A percentile compares a stretch with the other conserved stretches of the same genome.
Conservation (phyloP, 139 green algal species). For the Picochlorum sp. region DNA sequence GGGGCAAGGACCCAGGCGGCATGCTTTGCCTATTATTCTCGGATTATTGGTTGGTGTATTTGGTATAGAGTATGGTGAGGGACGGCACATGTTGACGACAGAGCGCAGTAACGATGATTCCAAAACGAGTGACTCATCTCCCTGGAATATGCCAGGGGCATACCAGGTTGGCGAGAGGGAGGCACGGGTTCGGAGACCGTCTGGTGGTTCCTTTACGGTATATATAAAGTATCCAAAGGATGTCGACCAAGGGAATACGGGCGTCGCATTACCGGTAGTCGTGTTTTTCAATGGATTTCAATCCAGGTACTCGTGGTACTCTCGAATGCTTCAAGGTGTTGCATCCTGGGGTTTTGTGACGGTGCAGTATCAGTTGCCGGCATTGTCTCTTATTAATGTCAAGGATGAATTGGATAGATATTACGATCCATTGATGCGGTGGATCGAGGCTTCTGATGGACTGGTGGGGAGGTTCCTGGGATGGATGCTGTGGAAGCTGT, state of each 20-base stretch:
- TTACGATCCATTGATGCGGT: not conserved
- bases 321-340: constrained; percentile 20
- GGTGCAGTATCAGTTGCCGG: constrained; percentile 40
- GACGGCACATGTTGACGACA: no score
- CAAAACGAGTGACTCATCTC: no score
- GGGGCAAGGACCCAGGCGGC: no score
- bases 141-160: not conserved
- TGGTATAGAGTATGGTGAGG: no score
- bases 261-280: constrained; percentile 13
- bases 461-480: no score
- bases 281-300: constrained; percentile 27
- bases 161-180: not conserved
- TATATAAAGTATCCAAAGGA: not conserved
- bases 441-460: not conserved
- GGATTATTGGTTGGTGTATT: no score
- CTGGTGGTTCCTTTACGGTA: not conserved
- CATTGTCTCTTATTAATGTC: not conserved
- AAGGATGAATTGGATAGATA: not conserved
- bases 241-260: not conserved
- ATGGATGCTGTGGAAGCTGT: not conserved
- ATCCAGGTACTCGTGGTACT: constrained; percentile 32
- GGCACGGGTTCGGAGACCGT: not conserved
- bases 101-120: no score
- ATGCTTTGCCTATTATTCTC: no score
- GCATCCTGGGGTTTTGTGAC: constrained; percentile 37